phyloP scores from a whole-genome alignment of 345 rosid species.

The Rhizophora mangle region DNA sequence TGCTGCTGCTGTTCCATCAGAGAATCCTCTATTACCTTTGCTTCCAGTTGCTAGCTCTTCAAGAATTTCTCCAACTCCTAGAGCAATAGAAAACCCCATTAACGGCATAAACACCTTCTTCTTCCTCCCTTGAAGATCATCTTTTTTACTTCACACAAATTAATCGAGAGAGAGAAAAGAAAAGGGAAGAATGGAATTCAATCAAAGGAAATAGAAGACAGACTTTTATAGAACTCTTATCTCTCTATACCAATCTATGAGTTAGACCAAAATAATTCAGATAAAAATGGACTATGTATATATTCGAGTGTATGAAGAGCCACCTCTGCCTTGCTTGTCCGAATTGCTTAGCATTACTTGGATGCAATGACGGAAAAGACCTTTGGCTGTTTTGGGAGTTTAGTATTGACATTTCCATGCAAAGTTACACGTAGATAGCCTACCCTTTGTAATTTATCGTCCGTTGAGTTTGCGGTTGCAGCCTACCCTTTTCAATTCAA shows the following conservation, averaged over 20 bases:
- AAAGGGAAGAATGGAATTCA: constrained; percentile 22
- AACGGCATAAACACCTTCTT: constrained; percentile 36
- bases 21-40: constrained; percentile 20
- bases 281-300: constrained; percentile 14
- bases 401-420: constrained; percentile 43
- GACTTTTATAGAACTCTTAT: constrained; percentile 25
- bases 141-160: neutral
- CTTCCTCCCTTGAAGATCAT: constrained; percentile 28
- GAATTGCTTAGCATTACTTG: constrained; percentile 1
- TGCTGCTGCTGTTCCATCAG: constrained; percentile 41
- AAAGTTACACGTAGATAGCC: constrained; percentile 41
- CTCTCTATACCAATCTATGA: neutral
- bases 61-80: constrained; percentile 6
- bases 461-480: neutral
- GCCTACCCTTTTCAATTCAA: neutral
- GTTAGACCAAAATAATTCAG: constrained; percentile 4
- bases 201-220: constrained; percentile 39
- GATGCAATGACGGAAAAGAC: constrained; percentile 25
- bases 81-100: constrained; percentile 35
- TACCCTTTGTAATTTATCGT: constrained; percentile 1
- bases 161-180: constrained; percentile 18
- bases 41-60: neutral
- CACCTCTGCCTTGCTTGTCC: constrained; percentile 21
- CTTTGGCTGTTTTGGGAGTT: neutral
- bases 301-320: constrained; percentile 23